Conservation (phyloP, 345 rosid genomes). For the Angophora floribunda region DNA sequence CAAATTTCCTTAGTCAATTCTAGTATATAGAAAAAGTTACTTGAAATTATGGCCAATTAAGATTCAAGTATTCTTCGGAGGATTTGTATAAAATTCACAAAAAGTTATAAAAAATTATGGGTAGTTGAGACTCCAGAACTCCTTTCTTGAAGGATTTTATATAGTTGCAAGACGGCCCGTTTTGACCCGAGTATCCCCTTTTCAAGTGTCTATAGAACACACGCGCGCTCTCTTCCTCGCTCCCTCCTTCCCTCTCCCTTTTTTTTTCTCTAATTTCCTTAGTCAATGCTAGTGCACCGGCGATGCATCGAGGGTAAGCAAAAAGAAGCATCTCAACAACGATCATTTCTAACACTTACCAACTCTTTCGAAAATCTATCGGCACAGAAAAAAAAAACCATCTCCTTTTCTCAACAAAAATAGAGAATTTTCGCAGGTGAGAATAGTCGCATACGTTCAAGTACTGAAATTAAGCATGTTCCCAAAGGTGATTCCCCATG, state of each 20-base stretch:
- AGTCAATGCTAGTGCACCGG: too few species aligned
- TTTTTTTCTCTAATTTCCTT: neutral
- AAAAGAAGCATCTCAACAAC: neutral
- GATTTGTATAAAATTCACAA: too few species aligned
- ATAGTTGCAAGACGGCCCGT: neutral
- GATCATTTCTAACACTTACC: neutral
- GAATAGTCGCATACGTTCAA: neutral
- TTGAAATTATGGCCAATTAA: too few species aligned
- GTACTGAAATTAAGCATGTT: neutral
- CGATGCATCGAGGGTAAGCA: neutral
- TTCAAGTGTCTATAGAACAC: too few species aligned
- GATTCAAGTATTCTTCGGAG: too few species aligned
- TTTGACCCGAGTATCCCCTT: too few species aligned
- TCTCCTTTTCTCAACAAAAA: neutral
- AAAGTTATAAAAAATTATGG: neutral
- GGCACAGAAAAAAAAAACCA: too few species aligned
- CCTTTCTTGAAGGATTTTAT: neutral
- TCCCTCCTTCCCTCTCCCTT: too few species aligned
- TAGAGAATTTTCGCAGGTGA: too few species aligned
- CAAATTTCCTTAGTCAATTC: too few species aligned
- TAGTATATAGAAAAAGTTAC: too few species aligned
- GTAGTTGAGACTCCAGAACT: rapidly evolving
- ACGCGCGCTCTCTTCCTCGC: too few species aligned
- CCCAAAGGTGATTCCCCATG: neutral
- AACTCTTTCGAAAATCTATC: neutral